Base-by-base conservation (phyloP, 2,329 filamentous ascomycete genomes). In the Drechslera avenae region DNA sequence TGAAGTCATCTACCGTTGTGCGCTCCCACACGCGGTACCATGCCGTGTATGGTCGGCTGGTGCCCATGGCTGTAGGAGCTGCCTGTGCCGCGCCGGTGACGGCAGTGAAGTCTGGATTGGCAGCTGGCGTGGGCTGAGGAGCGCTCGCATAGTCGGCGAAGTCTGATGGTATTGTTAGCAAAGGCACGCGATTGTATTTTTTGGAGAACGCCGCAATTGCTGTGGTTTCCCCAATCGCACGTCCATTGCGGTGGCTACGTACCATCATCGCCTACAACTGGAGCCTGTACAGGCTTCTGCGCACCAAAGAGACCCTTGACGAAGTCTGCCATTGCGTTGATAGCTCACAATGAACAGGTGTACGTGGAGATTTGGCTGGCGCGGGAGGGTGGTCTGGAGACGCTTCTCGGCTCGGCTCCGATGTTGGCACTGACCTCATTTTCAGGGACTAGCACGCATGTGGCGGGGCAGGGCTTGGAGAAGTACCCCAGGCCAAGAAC, bases 21-120 rank as follows among this genome's bases (percentile, higher is more conserved):
- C 94, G 91, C 83, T 97, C 92, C 83, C 96, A 94, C 55, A 97
- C 81, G 49, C 91, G 91, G 79, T 97, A 99, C 94, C 94, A 99
- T 80, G 90, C 91, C 43, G 91, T 96, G 75, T 88, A 97, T 12
- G 90, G 89, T 19, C 80, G 75, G 76, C 76, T 58, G 40, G 62
- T 61, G 35, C 64, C 57, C n/a, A 69, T 79, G 73, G 53, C 83
- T 13, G 75, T 73, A 54, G 62, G 59, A 23, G 73, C 51, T 54
- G 54, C 55, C 14, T 64, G 57, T 39, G 66, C 50, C 13, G 66
- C 54, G 71, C 68, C 34, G 18, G 76, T 64, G 19, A 76, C 60
- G 16, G 76, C 66, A n/a, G 77, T 62, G 31, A 73, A 72, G 37
- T 77, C 73, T 43, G 78, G 69, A 54, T 80, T 71, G 50, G 79